Percentiles rank a stretch among this genome's conserved stretches.
These are phyloP conservation scores for Podila verticillata DNA, from an alignment of 192 early-diverging fungal species.

Conservation along the genomic window DNA sequence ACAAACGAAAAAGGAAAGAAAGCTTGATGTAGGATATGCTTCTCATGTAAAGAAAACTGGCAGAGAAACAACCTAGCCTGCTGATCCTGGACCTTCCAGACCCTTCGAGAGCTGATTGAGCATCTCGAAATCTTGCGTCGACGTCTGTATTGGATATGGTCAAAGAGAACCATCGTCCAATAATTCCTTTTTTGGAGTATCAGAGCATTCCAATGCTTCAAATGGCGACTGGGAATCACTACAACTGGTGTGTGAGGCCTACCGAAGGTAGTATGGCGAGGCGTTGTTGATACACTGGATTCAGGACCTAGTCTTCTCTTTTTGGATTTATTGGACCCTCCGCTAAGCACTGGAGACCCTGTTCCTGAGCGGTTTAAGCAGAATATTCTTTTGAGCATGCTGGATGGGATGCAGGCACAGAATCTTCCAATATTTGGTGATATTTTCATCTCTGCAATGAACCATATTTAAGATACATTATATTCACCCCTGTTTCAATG, in stretches of 20 bases:
- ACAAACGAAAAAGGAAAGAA: no score
- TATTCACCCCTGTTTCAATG: background rate
- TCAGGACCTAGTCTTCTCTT: conserved; percentile 29
- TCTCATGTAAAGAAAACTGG: no score
- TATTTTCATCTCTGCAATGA: background rate
- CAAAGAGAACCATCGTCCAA: background rate
- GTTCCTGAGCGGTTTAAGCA: conserved; percentile 11
- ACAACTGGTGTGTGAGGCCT: conserved; percentile 6
- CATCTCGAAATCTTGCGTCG: conserved; percentile 1
- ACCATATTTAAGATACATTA: background rate
- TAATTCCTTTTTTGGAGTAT: background rate
- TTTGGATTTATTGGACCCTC: conserved; percentile 20
- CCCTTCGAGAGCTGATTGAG: background rate
- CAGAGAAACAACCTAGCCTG: background rate
- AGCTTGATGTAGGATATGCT: no score
- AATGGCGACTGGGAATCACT: background rate
- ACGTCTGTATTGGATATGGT: background rate
- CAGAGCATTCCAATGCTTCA: no score
- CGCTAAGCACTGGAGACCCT: background rate
- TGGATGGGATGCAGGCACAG: conserved; percentile 18
- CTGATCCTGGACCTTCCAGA: background rate
- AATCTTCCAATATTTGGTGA: conserved; percentile 18
- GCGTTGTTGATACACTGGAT: background rate
- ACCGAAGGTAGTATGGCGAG: conserved; percentile 21
- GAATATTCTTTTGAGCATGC: conserved; percentile 13